Conservation (phyloP, 805 yeast genomes). For the Kregervanrija pseudodelftensis region DNA sequence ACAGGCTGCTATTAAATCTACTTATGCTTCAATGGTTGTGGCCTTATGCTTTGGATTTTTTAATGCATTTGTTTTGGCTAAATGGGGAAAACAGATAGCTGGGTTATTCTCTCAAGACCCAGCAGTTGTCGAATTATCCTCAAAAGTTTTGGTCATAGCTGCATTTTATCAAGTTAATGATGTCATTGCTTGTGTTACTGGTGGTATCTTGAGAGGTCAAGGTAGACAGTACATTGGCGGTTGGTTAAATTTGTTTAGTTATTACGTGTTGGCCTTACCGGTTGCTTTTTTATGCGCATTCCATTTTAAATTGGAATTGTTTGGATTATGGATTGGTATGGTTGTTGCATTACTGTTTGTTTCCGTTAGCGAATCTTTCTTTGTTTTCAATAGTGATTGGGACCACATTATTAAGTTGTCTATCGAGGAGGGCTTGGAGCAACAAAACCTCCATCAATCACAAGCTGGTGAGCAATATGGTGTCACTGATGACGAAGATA, state of each 20-base stretch:
- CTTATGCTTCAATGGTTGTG: slow-evolving; percentile 31
- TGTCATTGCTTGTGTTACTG: slow-evolving; percentile 62
- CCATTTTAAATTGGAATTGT: slow-evolving; percentile 38
- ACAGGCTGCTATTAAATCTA: slow-evolving; percentile 31
- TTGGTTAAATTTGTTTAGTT: slow-evolving; percentile 46
- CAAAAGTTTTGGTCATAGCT: slow-evolving; percentile 49
- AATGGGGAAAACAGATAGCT: slow-evolving; percentile 38
- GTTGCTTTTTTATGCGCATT: slow-evolving; percentile 49
- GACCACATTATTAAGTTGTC: slow-evolving; percentile 24
- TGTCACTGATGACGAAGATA: slow-evolving; percentile 1
- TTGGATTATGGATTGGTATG: slow-evolving; percentile 62
- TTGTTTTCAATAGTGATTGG: slow-evolving; percentile 26
- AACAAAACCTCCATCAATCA: not conserved
- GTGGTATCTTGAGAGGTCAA: slow-evolving; percentile 74
- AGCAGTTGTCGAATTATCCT: slow-evolving; percentile 45
- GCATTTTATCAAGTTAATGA: slow-evolving; percentile 68
- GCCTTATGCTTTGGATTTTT: slow-evolving; percentile 32
- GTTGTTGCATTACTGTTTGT: slow-evolving; percentile 45
- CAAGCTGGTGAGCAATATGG: not conserved
- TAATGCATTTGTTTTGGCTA: slow-evolving; percentile 40
- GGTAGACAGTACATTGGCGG: slow-evolving; percentile 66
- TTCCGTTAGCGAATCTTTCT: slow-evolving; percentile 36
- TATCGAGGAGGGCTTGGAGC: slow-evolving; percentile 20
- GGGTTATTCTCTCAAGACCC: slow-evolving; percentile 54
- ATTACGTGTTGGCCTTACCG: slow-evolving; percentile 59